Evolutionary conservation across 1,284 basidiomycete genomes (phyloP).

Genomic region (Ceratobasidium sp.): DNA sequence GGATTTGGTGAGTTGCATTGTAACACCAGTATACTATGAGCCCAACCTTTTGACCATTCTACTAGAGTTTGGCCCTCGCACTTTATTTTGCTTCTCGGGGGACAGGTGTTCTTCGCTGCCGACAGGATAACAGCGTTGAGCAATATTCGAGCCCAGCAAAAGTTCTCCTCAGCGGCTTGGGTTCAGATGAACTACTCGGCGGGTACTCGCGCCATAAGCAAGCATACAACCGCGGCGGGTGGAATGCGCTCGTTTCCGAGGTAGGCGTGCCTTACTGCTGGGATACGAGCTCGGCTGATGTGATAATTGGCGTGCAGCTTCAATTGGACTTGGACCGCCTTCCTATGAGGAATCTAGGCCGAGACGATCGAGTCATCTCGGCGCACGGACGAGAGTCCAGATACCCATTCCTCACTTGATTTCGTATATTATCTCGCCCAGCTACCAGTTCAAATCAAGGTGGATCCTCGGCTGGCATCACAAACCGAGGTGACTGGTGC

Average conservation of each 20-base stretch:
- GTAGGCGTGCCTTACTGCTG: constrained; percentile 51
- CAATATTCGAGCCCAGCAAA: constrained; percentile 77
- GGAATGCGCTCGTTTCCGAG: constrained; percentile 80
- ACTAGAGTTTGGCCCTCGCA: constrained; percentile 86
- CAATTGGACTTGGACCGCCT: constrained; percentile 93
- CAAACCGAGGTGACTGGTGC: constrained; percentile 47
- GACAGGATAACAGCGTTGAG: constrained; percentile 49
- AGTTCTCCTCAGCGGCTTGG: constrained; percentile 89
- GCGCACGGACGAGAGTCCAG: constrained; percentile 88
- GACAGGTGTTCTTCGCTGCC: constrained; percentile 60
- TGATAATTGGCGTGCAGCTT: constrained; percentile 57
- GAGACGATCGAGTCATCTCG: constrained; percentile 92
- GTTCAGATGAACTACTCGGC: constrained; percentile 93
- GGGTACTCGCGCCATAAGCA: constrained; percentile 92
- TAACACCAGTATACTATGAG: background rate
- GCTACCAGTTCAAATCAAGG: constrained; percentile 80
- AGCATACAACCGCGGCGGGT: constrained; percentile 70
- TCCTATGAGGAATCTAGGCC: constrained; percentile 86
- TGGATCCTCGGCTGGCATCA: constrained; percentile 66
- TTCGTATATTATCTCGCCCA: constrained; percentile 76
- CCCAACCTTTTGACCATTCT: background rate
- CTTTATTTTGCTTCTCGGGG: constrained; percentile 93
- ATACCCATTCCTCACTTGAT: constrained; percentile 84
- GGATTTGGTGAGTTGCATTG: constrained; percentile 74
- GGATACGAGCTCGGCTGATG: background rate